These are phyloP conservation scores for Mycena pura DNA, from an alignment of 768 basidiomycete species.

Conservation along the genomic window DNA sequence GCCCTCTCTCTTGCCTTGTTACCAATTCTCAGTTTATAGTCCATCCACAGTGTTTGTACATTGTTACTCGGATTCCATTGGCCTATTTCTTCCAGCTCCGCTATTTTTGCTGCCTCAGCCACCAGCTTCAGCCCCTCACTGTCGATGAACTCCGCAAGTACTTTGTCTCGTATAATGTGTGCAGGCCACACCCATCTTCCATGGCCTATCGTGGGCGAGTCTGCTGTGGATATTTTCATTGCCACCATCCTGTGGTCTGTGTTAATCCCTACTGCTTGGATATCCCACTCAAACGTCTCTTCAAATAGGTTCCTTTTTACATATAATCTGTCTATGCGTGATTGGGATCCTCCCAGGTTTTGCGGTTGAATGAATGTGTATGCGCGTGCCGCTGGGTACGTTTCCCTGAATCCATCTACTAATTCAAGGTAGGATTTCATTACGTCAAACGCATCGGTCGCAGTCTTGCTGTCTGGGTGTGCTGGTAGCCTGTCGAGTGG, in stretches of 20 bases:
- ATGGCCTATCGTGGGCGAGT: slow-evolving; percentile 32
- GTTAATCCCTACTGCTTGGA: slow-evolving; percentile 21
- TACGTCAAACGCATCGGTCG: neutral
- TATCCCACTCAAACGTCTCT: neutral
- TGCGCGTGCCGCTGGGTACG: neutral
- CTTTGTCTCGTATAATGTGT: neutral
- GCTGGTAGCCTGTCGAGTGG: neutral
- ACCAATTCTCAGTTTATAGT: neutral
- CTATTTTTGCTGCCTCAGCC: neutral
- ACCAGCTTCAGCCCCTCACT: neutral
- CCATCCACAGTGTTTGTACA: neutral
- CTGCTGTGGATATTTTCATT: slow-evolving; percentile 23
- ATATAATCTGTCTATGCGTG: neutral
- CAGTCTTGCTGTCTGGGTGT: neutral
- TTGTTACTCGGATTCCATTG: neutral
- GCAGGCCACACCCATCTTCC: slow-evolving; percentile 17
- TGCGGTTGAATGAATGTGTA: neutral
- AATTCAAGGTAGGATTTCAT: neutral
- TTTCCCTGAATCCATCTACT: neutral
- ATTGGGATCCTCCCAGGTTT: neutral
- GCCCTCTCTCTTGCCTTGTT: neutral
- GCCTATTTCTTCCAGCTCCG: neutral
- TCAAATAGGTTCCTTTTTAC: neutral
- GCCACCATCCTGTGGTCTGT: slow-evolving; percentile 42
- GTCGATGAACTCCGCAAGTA: neutral